Evolutionary conservation across 2,329 filamentous ascomycete species (phyloP).

Genomic region (Pezicula radicicola): DNA sequence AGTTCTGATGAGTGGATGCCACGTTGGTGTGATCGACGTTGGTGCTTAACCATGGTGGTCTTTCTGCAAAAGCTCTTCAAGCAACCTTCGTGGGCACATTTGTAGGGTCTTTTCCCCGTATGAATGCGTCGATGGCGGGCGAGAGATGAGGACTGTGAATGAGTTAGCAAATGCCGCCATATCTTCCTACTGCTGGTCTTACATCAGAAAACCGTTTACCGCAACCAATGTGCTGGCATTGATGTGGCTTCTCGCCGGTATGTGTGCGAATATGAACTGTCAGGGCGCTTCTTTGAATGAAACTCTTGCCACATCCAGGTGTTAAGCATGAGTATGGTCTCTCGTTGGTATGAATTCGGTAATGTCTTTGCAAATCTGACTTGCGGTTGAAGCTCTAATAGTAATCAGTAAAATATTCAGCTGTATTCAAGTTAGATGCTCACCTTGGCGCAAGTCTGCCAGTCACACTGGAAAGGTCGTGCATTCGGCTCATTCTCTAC

Average conservation of each 20-base stretch:
- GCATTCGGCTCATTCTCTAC: conserved; percentile 61
- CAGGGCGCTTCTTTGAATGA: conserved; percentile 67
- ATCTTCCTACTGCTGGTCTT: conserved; percentile 27
- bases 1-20: conserved; percentile 51
- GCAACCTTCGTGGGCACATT: conserved; percentile 47
- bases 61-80: conserved; percentile 62
- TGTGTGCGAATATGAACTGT: conserved; percentile 70
- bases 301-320: conserved; percentile 64
- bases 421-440: conserved; percentile 12
- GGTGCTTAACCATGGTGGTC: conserved; percentile 69
- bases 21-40: conserved; percentile 58
- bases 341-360: conserved; percentile 70
- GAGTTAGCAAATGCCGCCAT: conserved; percentile 10
- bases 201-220: conserved; percentile 70
- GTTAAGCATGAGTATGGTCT: conserved; percentile 61
- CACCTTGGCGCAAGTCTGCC: conserved; percentile 61
- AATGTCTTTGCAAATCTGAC: conserved; percentile 67
- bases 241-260: conserved; percentile 69
- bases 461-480: conserved; percentile 63
- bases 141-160: conserved; percentile 29
- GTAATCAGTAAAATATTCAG: conserved; percentile 5
- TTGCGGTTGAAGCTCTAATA: conserved; percentile 68
- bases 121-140: conserved; percentile 63
- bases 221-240: conserved; percentile 63
- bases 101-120: conserved; percentile 67